Percentiles rank a stretch among this genome's conserved stretches.
These are phyloP conservation scores for Ogataea nonfermentans DNA, from an alignment of 805 yeast species.

Conservation along the genomic window DNA sequence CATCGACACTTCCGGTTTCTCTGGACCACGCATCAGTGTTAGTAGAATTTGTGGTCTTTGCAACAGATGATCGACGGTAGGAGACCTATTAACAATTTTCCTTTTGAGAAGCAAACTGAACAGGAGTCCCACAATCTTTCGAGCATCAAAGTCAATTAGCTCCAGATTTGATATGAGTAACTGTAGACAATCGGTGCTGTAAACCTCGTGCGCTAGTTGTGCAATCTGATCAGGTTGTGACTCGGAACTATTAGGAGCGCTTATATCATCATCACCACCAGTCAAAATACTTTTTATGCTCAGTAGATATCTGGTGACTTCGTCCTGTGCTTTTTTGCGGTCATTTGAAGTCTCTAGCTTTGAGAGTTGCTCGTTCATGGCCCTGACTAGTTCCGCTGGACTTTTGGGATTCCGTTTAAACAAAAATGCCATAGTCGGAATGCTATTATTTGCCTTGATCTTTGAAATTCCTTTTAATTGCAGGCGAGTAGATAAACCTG, in stretches of 20 bases:
- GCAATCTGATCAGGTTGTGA: conserved; percentile 73
- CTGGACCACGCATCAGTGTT: conserved; percentile 68
- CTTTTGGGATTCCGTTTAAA: conserved; percentile 90
- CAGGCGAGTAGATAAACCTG: too few relatives aligned
- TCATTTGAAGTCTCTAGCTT: conserved; percentile 53
- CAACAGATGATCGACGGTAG: conserved; percentile 82
- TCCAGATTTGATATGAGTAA: conserved; percentile 56
- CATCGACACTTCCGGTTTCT: conserved; percentile 66
- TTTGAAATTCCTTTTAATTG: too few relatives aligned
- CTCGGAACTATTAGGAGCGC: conserved; percentile 15
- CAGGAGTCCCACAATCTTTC: conserved; percentile 75
- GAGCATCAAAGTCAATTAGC: conserved; percentile 82
- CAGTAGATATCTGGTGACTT: conserved; percentile 58
- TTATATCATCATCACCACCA: conserved; percentile 53
- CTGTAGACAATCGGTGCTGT: conserved; percentile 65
- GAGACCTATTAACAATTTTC: conserved; percentile 70
- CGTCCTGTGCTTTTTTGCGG: conserved; percentile 59
- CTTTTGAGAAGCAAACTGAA: conserved; percentile 78
- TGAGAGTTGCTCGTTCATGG: conserved; percentile 67
- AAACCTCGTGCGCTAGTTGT: conserved; percentile 75
- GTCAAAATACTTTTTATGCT: conserved; percentile 61
- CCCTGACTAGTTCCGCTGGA: conserved; percentile 77
- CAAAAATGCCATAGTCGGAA: conserved; percentile 69
- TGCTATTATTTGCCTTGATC: too few relatives aligned
- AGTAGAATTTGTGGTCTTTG: conserved; percentile 63